A percentile compares a stretch with the other conserved stretches of the same genome.
These are phyloP conservation scores for Botrytis porri DNA, from an alignment of 2,329 filamentous ascomycete species.

Conservation along the genomic window DNA sequence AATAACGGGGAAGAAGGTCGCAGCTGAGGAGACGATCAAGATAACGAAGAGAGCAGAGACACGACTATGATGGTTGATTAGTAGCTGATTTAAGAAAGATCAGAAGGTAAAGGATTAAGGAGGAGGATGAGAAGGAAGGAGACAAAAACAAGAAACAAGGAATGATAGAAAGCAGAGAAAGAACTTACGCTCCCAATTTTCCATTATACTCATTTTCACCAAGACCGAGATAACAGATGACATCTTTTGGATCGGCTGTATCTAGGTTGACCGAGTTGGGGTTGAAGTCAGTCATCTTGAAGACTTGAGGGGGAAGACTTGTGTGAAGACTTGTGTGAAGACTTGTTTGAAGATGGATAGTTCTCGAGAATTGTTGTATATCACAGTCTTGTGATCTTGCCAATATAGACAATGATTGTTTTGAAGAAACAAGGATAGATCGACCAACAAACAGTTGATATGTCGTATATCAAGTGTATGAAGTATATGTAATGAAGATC, in stretches of 20 bases:
- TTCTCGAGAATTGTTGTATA: neutral
- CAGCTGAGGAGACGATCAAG: slow-evolving; percentile 56
- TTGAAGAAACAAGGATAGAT: neutral
- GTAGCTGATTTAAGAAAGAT: neutral
- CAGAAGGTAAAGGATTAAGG: neutral
- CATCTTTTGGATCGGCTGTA: slow-evolving; percentile 42
- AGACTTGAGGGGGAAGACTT: neutral
- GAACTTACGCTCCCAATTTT: slow-evolving; percentile 49
- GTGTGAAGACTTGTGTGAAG: too few species aligned
- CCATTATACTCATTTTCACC: slow-evolving; percentile 54
- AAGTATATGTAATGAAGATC: neutral
- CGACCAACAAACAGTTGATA: neutral
- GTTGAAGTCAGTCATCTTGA: slow-evolving; percentile 15
- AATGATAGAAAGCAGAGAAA: neutral
- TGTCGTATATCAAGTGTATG: neutral
- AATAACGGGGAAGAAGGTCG: slow-evolving; percentile 65
- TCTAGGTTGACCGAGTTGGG: slow-evolving; percentile 43
- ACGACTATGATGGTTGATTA: slow-evolving; percentile 39
- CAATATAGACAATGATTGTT: neutral
- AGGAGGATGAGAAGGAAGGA: neutral
- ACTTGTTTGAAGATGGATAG: neutral
- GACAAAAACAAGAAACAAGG: neutral
- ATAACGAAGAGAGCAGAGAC: slow-evolving; percentile 76
- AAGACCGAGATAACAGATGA: slow-evolving; percentile 51
- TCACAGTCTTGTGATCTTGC: neutral